A percentile compares a stretch with the other conserved stretches of the same genome.
Evolutionary conservation across 2,329 filamentous ascomycete species (phyloP).

Genomic region (Pleurostoma richardsiae): DNA sequence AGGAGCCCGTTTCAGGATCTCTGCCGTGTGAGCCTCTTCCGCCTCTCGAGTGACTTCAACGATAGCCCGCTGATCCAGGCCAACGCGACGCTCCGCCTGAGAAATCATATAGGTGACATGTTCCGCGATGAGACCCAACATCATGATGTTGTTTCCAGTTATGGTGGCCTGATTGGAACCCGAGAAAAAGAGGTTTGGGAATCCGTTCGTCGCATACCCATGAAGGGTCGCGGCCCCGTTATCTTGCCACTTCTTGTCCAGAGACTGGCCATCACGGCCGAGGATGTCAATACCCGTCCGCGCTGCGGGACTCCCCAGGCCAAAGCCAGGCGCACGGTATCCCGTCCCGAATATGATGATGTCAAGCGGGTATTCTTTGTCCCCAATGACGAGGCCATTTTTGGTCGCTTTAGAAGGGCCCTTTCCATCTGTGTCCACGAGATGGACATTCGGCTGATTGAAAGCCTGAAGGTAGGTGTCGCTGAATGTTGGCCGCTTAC

Average conservation of each 20-base stretch:
- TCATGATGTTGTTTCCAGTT: conserved; percentile 4
- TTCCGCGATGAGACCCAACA: conserved; percentile 32
- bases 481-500: conserved; percentile 47
- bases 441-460: conserved; percentile 40
- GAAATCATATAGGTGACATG: conserved; percentile 6
- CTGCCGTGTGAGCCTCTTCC: conserved; percentile 6
- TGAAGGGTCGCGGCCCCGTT: conserved; percentile 7
- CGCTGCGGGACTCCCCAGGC: conserved; percentile 7
- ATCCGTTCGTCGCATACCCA: conserved; percentile 9
- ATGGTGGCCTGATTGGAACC: conserved; percentile 5
- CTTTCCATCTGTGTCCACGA: conserved; percentile 42
- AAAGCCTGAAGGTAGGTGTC: conserved; percentile 42
- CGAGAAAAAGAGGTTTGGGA: conserved; percentile 14
- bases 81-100: conserved; percentile 1
- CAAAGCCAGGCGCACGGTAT: conserved; percentile 1
- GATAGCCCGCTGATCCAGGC: not conserved
- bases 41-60: conserved; percentile 7
- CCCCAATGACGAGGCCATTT: conserved; percentile 1
- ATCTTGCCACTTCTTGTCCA: conserved; percentile 12
- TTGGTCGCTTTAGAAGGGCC: conserved; percentile 15
- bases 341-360: conserved; percentile 12
- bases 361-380: conserved; percentile 2
- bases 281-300: conserved; percentile 4
- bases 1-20: conserved; percentile 2
- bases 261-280: conserved; percentile 7